phyloP scores from a whole-genome alignment of 345 rosid species.

The Toxicodendron radicans region DNA sequence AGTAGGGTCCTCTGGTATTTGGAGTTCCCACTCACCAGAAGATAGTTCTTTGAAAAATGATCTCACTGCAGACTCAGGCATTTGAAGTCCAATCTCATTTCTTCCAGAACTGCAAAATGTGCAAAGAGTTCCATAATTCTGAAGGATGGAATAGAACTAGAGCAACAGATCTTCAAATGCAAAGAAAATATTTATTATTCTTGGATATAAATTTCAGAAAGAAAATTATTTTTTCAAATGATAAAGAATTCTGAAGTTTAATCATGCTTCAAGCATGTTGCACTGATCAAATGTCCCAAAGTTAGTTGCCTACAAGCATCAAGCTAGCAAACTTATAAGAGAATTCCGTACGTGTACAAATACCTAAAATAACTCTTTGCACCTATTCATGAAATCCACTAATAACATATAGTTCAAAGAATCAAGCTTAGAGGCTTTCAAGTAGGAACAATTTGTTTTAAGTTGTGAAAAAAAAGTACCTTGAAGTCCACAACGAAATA shows the following conservation, averaged over 20 bases:
- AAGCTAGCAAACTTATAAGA: not conserved
- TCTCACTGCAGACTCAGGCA: constrained; percentile 53
- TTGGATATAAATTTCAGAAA: not conserved
- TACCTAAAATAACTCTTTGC: constrained; percentile 3
- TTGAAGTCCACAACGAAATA: constrained; percentile 51
- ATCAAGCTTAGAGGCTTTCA: not conserved
- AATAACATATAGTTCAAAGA: not conserved
- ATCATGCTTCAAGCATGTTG: not conserved
- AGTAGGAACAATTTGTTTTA: not conserved
- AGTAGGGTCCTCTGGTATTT: constrained; percentile 47
- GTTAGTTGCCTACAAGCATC: not conserved
- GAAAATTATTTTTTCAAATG: not conserved
- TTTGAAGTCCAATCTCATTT: constrained; percentile 41
- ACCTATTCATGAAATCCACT: not conserved
- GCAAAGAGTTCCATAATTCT: not conserved
- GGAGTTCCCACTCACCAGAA: constrained; percentile 69
- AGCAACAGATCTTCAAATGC: not conserved
- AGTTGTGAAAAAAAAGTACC: constrained; percentile 36
- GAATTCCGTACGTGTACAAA: not conserved
- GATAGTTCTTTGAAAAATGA: constrained; percentile 63
- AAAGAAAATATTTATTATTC: not conserved
- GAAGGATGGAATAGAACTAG: not conserved
- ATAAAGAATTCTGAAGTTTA: not conserved
- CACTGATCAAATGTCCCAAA: not conserved
- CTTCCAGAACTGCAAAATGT: constrained; percentile 42